phyloP scores from a whole-genome alignment of 2,329 filamentous ascomycete genomes.

The Sclerotinia trifoliorum region DNA sequence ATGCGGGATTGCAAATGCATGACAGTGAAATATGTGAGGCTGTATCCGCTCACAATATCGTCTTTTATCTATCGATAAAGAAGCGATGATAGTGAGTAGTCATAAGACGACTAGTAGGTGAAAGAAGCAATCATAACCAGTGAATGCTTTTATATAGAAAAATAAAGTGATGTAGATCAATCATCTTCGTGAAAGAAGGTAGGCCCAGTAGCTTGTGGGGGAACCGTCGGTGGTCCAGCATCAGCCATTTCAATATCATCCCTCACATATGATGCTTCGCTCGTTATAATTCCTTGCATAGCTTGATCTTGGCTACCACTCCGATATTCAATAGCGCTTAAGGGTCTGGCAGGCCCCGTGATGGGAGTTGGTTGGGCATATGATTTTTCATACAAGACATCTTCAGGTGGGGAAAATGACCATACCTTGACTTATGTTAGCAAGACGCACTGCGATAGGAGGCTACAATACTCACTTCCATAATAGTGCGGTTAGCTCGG shows the following conservation, averaged over 20 bases:
- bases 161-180: slow-evolving; percentile 14
- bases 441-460: slow-evolving; percentile 7
- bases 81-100: not conserved
- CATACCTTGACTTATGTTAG: slow-evolving; percentile 65
- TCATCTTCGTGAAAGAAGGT: slow-evolving; percentile 40
- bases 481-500: slow-evolving; percentile 80
- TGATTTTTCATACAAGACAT: slow-evolving; percentile 48
- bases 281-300: slow-evolving; percentile 32
- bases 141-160: not conserved
- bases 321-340: slow-evolving; percentile 39
- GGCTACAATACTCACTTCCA: slow-evolving; percentile 73
- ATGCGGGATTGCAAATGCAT: not conserved
- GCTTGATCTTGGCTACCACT: slow-evolving; percentile 32
- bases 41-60: not conserved
- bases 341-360: slow-evolving; percentile 32
- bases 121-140: not conserved
- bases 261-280: slow-evolving; percentile 27
- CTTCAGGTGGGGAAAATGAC: slow-evolving; percentile 88
- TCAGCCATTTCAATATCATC: slow-evolving; percentile 38
- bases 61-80: not conserved
- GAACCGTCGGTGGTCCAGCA: slow-evolving; percentile 37
- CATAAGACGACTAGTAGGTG: not conserved
- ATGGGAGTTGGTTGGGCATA: slow-evolving; percentile 35
- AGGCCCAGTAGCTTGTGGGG: slow-evolving; percentile 33
- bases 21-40: not conserved